These are phyloP conservation scores for Zygnema circumcarinatum DNA, from an alignment of 139 green algal species.

Conservation along the genomic window DNA sequence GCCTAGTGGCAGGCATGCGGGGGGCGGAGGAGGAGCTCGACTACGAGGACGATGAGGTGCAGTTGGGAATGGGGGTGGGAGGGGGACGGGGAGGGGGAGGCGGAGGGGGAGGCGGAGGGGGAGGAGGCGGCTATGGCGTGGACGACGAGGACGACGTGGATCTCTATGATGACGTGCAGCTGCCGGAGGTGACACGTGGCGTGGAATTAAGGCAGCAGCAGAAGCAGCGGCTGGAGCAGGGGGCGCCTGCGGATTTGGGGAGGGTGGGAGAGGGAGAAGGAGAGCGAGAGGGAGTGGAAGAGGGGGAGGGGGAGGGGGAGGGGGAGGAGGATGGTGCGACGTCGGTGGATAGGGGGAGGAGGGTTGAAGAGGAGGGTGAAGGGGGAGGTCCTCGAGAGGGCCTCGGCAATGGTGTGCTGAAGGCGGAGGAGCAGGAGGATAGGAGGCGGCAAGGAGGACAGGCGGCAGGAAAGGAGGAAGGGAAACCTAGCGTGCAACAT, in stretches of 20 bases:
- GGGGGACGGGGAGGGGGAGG: no score
- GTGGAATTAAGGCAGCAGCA: background rate
- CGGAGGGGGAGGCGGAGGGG: background rate
- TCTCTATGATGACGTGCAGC: background rate
- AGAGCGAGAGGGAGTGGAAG: background rate
- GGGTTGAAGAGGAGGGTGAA: background rate
- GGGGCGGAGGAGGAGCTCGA: background rate
- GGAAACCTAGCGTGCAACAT: no score
- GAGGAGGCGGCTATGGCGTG: background rate
- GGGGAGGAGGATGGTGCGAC: background rate
- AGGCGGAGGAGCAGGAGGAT: background rate
- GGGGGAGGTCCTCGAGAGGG: background rate
- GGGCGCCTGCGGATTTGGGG: background rate
- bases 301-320: background rate
- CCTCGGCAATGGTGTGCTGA: no score
- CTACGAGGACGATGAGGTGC: background rate
- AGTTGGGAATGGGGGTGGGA: background rate
- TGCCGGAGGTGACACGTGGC: background rate
- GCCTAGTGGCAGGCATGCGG: no score
- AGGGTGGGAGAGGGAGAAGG: background rate
- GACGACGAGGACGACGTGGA: background rate
- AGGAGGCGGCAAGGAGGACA: background rate
- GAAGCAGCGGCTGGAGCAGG: background rate
- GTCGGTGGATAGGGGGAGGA: background rate
- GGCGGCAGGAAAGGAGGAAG: background rate